phyloP scores from a whole-genome alignment of 2,329 filamentous ascomycete genomes.

The Macroventuria anomochaeta region DNA sequence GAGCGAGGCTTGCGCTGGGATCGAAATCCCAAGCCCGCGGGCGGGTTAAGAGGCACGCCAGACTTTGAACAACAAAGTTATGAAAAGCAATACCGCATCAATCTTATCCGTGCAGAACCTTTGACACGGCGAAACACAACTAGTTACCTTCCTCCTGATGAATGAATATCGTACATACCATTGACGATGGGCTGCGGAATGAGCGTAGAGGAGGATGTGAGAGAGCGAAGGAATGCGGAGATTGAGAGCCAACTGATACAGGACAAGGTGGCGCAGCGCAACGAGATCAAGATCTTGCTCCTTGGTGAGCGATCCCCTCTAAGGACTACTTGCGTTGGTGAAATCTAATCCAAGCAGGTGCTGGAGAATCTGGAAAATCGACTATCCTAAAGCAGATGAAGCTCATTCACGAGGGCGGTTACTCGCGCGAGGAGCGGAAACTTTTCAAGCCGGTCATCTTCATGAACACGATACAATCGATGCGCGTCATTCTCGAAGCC shows the following conservation, averaged over 20 bases:
- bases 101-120: no score
- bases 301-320: conserved; percentile 69
- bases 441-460: conserved; percentile 76
- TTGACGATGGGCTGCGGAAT: conserved; percentile 97
- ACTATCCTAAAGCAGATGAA: conserved; percentile 98
- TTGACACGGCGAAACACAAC: conserved; percentile 39
- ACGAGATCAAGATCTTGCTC: conserved; percentile 99
- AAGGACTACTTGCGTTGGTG: conserved; percentile 6
- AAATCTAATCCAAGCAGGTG: conserved; percentile 68
- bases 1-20: no score
- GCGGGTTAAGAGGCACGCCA: no score
- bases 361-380: conserved; percentile 96
- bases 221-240: conserved; percentile 99
- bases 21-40: no score
- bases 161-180: conserved; percentile 20
- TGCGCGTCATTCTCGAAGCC: conserved; percentile 73
- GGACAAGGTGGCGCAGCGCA: conserved; percentile 98
- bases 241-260: conserved; percentile 99
- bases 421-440: conserved; percentile 85
- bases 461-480: conserved; percentile 73
- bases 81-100: no score
- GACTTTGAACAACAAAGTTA: no score
- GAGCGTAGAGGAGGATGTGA: conserved; percentile 99
- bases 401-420: conserved; percentile 98
- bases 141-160: conserved; percentile 40